Conservation (phyloP, 306 rosid species). For the Urtica urens region DNA sequence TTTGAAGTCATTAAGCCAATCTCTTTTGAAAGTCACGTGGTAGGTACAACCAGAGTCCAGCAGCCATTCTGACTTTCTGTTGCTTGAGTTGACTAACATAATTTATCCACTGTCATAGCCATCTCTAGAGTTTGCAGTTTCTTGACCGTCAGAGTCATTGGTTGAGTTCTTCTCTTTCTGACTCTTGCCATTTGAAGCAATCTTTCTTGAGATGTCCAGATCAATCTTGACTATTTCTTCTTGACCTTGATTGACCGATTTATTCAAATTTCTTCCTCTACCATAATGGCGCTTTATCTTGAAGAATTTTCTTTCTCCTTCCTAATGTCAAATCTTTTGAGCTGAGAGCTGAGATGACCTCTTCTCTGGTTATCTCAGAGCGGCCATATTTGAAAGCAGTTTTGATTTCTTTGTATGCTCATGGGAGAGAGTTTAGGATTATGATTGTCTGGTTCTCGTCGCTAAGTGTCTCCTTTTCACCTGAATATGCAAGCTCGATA, state of each 20-base stretch:
- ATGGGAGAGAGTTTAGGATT: no score
- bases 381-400: no score
- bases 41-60: no score
- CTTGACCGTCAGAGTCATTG: not conserved
- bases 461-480: not conserved
- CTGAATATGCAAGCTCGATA: not conserved
- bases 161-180: not conserved
- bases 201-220: not conserved
- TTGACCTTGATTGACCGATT: not conserved
- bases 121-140: no score
- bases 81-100: no score
- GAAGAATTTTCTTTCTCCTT: not conserved
- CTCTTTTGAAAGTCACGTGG: no score
- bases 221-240: not conserved
- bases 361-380: not conserved
- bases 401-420: no score
- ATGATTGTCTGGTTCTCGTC: not conserved
- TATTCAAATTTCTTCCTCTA: not conserved
- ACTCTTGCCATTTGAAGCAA: not conserved
- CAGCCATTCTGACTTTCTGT: no score
- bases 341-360: no score
- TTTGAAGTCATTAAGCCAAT: no score
- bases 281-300: not conserved
- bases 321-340: no score
- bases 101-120: not conserved